Base-by-base conservation (phyloP, 371 early-diverging fungal species). In the Sanchytrium tribonematis region DNA sequence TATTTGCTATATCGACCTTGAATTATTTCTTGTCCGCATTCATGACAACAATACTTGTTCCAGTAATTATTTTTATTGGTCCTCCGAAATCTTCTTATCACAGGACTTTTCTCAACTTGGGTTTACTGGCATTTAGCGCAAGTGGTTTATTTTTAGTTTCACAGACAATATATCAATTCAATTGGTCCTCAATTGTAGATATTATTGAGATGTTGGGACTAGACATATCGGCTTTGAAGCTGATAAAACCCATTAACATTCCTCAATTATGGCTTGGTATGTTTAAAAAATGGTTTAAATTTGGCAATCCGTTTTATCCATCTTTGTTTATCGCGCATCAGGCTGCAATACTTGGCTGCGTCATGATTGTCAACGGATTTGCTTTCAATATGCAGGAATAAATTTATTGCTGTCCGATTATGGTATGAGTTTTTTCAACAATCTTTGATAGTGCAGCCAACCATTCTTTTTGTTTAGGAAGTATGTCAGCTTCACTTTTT, bases 401-500 rank as follows among this genome's bases (percentile, higher is more conserved):
- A n/a, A n/a, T n/a, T 48, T 48, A 48, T 48, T 5, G 22, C 48
- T 48, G 48, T 5, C 48, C 48, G 12, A 48, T 5, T 48, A 48
- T 12, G 5, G 5, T 22, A 48, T 5, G 5, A 12, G 48, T 48
- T 48, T 48, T 48, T 48, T 5, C 74, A 31, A 91, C 81, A 66
- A 83, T 72, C 28, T 74, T 73, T 71, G 86, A 85, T 48, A 94
- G 80, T 17, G 87, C 88, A 0, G 67, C 72, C 29, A 90, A 77
- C 88, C 90, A 94, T 30, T 73, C 72, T 29, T 79, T 75, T 77
- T 90, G 81, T 28, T 81, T 75, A 29, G 73, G 74, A 31, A 80
- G 31, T 28, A 85, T 82, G 66, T 75, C 77, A 29, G 75, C 79
- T 67, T 78, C 77, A 73, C 82, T 81, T n/a, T 79, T 80, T 12